These are phyloP conservation scores for Oehlia diaphana DNA, from an alignment of 192 early-diverging fungal genomes.

Conservation along the genomic window DNA sequence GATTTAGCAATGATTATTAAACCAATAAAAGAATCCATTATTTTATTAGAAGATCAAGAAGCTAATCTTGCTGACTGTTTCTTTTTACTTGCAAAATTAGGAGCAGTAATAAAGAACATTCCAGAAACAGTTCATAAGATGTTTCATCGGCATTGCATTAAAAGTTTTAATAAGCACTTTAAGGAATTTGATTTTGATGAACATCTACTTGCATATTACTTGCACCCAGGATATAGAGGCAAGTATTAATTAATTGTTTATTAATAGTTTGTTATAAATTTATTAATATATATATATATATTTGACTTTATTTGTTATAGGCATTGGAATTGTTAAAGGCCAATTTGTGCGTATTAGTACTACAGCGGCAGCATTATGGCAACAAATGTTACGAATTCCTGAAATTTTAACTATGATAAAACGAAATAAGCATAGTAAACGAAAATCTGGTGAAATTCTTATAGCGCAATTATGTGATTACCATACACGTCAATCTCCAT, in stretches of 20 bases:
- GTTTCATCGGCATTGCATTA: too few species aligned
- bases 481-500: background rate
- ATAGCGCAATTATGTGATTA: background rate
- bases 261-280: background rate
- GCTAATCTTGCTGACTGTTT: background rate
- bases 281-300: background rate
- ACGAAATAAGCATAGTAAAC: background rate
- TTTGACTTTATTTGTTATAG: background rate
- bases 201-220: conserved; percentile 14
- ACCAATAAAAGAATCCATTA: background rate
- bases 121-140: background rate
- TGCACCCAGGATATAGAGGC: background rate
- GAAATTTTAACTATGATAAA: background rate
- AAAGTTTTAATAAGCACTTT: background rate
- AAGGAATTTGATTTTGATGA: conserved; percentile 6
- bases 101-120: background rate
- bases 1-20: background rate
- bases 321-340: background rate
- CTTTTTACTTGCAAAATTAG: background rate
- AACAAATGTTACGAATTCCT: background rate
- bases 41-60: background rate
- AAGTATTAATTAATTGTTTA: background rate
- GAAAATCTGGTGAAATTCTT: background rate
- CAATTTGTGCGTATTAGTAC: background rate
- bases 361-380: background rate